These are phyloP conservation scores for Butyriboletus loyo DNA, from an alignment of 768 basidiomycete genomes.

Conservation along the genomic window DNA sequence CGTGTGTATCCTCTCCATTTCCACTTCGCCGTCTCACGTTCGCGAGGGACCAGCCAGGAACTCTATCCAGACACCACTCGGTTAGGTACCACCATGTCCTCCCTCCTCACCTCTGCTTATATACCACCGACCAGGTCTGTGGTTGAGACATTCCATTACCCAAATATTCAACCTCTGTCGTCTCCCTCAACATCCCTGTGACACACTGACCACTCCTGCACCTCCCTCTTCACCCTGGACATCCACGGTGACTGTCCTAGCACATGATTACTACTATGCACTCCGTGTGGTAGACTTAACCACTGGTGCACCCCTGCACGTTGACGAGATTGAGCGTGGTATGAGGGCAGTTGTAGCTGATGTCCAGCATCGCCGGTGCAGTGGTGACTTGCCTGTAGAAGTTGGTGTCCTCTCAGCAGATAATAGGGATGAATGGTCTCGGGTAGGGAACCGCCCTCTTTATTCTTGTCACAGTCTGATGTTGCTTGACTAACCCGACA, in stretches of 20 bases:
- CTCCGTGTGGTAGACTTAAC: conserved; percentile 54
- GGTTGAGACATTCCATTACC: conserved; percentile 56
- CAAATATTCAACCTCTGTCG: conserved; percentile 77
- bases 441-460: conserved; percentile 42
- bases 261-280: conserved; percentile 77
- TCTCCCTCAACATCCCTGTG: conserved; percentile 65
- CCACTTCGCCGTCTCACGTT: conserved; percentile 4
- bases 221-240: conserved; percentile 38
- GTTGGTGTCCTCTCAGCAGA: conserved; percentile 78
- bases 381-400: conserved; percentile 55
- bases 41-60: conserved; percentile 50
- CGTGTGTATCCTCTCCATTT: conserved; percentile 42
- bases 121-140: conserved; percentile 42
- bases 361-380: conserved; percentile 46
- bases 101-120: background rate
- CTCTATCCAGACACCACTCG: conserved; percentile 68
- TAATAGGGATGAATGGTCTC: conserved; percentile 77
- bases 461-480: background rate
- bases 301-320: conserved; percentile 31
- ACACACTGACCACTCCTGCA: conserved; percentile 51
- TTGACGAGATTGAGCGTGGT: conserved; percentile 42
- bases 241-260: conserved; percentile 62
- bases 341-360: conserved; percentile 52
- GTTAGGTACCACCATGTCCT: conserved; percentile 46
- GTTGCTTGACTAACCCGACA: background rate